Percentiles rank a stretch among this genome's conserved stretches.
phyloP scores from a whole-genome alignment of 768 basidiomycete species.

The Amanita phalloides region DNA sequence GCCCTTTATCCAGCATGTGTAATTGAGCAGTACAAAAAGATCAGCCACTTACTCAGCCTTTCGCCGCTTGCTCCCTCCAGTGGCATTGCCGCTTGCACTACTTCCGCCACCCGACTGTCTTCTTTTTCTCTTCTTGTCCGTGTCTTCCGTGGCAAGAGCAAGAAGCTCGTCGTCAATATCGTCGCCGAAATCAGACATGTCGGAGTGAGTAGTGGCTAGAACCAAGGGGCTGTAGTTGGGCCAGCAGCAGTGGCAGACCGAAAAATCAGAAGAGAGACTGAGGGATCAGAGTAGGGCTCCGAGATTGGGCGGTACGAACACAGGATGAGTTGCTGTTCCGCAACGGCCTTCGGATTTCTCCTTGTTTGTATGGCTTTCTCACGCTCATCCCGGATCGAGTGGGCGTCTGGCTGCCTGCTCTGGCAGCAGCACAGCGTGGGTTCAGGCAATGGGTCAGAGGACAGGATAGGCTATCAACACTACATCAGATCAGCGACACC shows the following conservation, averaged over 20 bases:
- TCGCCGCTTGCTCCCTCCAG: slow-evolving; percentile 36
- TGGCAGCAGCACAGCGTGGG: too few species aligned
- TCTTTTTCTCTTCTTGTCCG: slow-evolving; percentile 55
- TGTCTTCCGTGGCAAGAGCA: slow-evolving; percentile 57
- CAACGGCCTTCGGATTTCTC: neutral
- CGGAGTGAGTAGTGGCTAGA: slow-evolving; percentile 1
- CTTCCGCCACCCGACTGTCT: slow-evolving; percentile 27
- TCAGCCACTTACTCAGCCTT: slow-evolving; percentile 52
- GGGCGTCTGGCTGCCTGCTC: too few species aligned
- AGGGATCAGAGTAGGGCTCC: too few species aligned
- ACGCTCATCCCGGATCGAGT: neutral
- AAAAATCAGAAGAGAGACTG: neutral
- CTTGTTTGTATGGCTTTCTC: neutral
- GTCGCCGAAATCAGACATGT: slow-evolving; percentile 38
- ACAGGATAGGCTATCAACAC: neutral
- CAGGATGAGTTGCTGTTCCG: neutral
- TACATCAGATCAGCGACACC: neutral
- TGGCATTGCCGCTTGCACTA: slow-evolving; percentile 1
- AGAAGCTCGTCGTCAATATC: slow-evolving; percentile 67
- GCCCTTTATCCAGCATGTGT: slow-evolving; percentile 14
- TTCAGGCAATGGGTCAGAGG: neutral
- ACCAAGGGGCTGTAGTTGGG: neutral
- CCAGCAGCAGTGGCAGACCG: neutral
- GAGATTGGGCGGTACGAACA: neutral
- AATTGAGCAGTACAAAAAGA: neutral